These are phyloP conservation scores for Phytophthora tentaculata DNA, from an alignment of 352 stramenopile species.

Conservation along the genomic window DNA sequence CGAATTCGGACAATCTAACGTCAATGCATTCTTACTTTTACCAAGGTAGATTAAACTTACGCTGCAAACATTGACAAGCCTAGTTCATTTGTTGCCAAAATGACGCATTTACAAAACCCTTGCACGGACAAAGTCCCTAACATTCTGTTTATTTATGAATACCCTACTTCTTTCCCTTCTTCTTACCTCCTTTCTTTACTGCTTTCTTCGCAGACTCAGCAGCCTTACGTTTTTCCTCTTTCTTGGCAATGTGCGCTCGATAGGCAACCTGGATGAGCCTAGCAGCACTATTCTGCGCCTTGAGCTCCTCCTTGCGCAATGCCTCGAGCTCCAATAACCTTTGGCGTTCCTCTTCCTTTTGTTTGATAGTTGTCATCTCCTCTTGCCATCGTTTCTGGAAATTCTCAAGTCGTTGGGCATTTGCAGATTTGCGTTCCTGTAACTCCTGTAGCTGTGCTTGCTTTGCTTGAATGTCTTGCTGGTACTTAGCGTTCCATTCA, in stretches of 20 bases:
- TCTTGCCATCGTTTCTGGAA: slow-evolving; percentile 79
- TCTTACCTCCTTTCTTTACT: slow-evolving; percentile 65
- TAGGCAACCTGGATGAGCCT: slow-evolving; percentile 78
- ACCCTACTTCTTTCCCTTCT: slow-evolving; percentile 59
- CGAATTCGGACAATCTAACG: background rate
- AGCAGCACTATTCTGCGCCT: slow-evolving; percentile 69
- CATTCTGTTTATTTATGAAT: too few relatives aligned
- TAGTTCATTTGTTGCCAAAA: too few relatives aligned
- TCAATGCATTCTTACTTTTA: too few relatives aligned
- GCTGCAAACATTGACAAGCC: too few relatives aligned
- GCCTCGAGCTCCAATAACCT: slow-evolving; percentile 70
- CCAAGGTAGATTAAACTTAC: too few relatives aligned
- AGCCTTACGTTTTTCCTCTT: slow-evolving; percentile 71
- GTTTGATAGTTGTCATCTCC: slow-evolving; percentile 71
- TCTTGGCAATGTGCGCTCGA: slow-evolving; percentile 45
- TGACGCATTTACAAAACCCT: too few relatives aligned
- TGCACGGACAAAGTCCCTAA: too few relatives aligned
- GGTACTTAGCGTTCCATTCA: slow-evolving; percentile 84
- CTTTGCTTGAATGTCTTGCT: slow-evolving; percentile 80
- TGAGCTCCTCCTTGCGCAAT: slow-evolving; percentile 69
- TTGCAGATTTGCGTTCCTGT: slow-evolving; percentile 60
- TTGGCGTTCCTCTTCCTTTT: slow-evolving; percentile 77
- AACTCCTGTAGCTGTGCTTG: slow-evolving; percentile 66
- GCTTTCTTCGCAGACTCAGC: slow-evolving; percentile 67
- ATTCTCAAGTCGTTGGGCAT: slow-evolving; percentile 65